Percentiles rank a stretch among this genome's conserved stretches.
Conservation (phyloP, 1,139 yeast species). For the Scheffersomyces illinoinensis region DNA sequence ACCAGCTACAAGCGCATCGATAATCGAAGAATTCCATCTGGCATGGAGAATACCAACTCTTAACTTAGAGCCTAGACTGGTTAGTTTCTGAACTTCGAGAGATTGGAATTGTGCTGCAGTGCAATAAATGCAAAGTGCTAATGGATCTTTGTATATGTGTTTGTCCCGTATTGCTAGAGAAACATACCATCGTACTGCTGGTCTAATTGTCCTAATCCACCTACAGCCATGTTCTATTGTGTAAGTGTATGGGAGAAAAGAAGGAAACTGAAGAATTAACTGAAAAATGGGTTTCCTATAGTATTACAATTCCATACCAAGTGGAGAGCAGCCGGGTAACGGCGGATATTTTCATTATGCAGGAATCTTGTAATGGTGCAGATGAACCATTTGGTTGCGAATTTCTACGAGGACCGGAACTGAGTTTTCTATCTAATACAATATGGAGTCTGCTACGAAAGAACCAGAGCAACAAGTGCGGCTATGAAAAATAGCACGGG, state of each 20-base stretch:
- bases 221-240: conserved; percentile 59
- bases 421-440: neutral
- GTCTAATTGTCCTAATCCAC: conserved; percentile 78
- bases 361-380: neutral
- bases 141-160: neutral
- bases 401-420: neutral
- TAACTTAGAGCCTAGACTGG: conserved; percentile 50
- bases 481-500: neutral
- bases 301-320: too few species aligned
- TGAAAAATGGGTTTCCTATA: neutral
- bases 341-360: neutral
- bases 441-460: neutral
- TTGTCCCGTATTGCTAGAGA: neutral
- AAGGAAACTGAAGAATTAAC: neutral
- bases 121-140: neutral
- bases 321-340: neutral
- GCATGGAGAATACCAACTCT: conserved; percentile 90
- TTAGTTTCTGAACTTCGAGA: conserved; percentile 6
- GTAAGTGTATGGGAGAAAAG: neutral
- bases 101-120: neutral
- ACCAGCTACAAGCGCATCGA: conserved; percentile 79
- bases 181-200: conserved; percentile 63
- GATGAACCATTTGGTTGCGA: neutral
- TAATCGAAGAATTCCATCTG: conserved; percentile 84
- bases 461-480: neutral